Evolutionary conservation across 495 filamentous ascomycete species (phyloP), one percentile per base, ranked within the genome.

Genomic region (Glonium stellatum): DNA sequence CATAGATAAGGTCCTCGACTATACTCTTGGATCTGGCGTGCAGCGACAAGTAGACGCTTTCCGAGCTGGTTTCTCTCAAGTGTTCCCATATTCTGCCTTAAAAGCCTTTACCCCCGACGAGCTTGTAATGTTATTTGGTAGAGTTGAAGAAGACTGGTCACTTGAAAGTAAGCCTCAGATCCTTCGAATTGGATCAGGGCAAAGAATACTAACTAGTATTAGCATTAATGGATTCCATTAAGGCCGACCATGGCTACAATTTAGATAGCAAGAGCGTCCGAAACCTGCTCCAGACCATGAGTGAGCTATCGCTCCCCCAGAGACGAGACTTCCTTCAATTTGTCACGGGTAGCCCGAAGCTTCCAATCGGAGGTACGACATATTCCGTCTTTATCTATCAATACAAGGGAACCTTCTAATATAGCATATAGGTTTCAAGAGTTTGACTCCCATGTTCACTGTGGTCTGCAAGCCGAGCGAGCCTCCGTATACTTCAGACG

Each of bases 211-310:
- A 55, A 60, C 49, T 36, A 12, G 9, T 22, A 64, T 6, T 68
- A 95, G 89, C 93, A 39, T 79, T 98, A 23, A 95, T 92, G 83
- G 95, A 99, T 69, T 96, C 92, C 1, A 91, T 99, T 74, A 99
- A 97, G 77, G 95, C 95, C n/a, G 95, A 99, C 68, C 95, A 99
- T 70, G 95, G 95, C 4, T 99, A 90, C 78, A 97, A 97, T 64
- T 93, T 99, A 85, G 95, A 99, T 66, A 97, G 95, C 79, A 90
- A 87, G 78, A 96, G 90, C 60, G 93, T 99, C 36, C 89, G 84
- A 42, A 97, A 99, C 67, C 69, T 99, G 62, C 81, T 99, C 3
- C 92, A 97, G 68, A 85, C 85, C 18, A 97, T 99, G 95, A 96
- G 91, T 70, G 91, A 96, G 73, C 72, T 97, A 22, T 78, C 77